Base-by-base conservation (phyloP, 2,329 filamentous ascomycete species). In the Fusarium armeniacum region DNA sequence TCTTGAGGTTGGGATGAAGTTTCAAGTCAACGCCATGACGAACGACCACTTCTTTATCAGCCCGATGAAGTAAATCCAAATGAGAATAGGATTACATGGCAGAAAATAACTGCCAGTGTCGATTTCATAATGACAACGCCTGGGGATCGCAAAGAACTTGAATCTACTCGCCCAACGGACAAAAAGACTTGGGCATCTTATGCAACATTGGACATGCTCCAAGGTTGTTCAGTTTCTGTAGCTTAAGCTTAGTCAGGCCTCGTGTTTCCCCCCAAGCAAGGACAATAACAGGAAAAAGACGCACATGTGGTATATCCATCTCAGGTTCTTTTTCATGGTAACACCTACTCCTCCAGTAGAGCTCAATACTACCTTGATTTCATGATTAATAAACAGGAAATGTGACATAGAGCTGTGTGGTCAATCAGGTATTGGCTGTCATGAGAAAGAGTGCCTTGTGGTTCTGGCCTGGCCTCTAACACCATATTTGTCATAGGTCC, bases 1-100 rank as follows among this genome's bases (percentile, higher is more conserved):
- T 49, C 73, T 91, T 12, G 81, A 82, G 59, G 84, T 90, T 13
- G 89, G 89, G 0, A 88, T 87, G 83, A 81, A 77, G 72, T 78
- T 91, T 62, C 85, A 89, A 71, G 86, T 90, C 5, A 78, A 84
- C 64, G 84, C 85, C 73, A 85, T 86, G 67, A 90, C 88, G 49
- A 80, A 82, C 41, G 78, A 85, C 55, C 89, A 91, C 52, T 73
- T 75, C 52, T 76, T 76, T 50, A 69, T 76, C 5, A 76, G 65
- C 7, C 73, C 73, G 6, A 76, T 76, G 73, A 76, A 71, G 53
- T 75, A 58, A 49, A 49, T 8, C 12, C n/a, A 26, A 40, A 33
- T n/a, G 12, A 24, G 15, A n/a, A 38, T 8, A 38, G 13, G 22
- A 11, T 3, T 20, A 38, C 7, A 28, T 38, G 24, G 35, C 22